phyloP scores from a whole-genome alignment of 148 eudicot genomes.

The Linanthus parryae region DNA sequence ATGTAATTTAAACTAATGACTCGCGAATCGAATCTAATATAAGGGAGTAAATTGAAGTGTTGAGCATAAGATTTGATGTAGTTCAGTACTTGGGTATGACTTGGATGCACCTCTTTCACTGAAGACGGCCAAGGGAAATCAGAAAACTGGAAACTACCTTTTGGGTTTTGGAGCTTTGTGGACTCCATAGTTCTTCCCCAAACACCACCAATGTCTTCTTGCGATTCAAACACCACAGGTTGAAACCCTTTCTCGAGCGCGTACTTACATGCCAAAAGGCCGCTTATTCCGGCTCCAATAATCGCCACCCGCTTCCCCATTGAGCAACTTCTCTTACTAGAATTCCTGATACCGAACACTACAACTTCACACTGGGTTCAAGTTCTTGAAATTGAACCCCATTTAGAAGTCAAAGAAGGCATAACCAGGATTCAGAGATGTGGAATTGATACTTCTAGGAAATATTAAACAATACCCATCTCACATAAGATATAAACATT shows the following conservation, averaged over 20 bases:
- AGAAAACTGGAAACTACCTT: slow-evolving; percentile 19
- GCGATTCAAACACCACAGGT: slow-evolving; percentile 20
- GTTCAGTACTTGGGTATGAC: slow-evolving; percentile 5
- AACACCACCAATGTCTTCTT: slow-evolving; percentile 19
- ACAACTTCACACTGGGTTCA: no score
- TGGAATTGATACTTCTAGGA: no score
- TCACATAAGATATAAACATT: no score
- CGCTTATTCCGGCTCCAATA: slow-evolving; percentile 28
- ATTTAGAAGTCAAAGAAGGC: no score
- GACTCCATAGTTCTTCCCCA: slow-evolving; percentile 21
- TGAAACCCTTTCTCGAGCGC: slow-evolving; percentile 16
- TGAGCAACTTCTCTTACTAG: no score
- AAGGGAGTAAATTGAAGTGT: slow-evolving; percentile 10
- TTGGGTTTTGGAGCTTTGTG: slow-evolving; percentile 31
- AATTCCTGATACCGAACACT: no score
- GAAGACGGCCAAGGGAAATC: slow-evolving; percentile 26
- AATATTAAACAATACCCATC: no score
- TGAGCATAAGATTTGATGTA: slow-evolving; percentile 11
- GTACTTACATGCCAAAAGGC: slow-evolving; percentile 26
- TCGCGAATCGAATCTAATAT: slow-evolving; percentile 8
- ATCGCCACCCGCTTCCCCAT: slow-evolving; percentile 20
- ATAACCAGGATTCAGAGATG: no score
- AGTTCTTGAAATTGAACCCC: no score
- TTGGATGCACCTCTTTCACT: slow-evolving; percentile 13
- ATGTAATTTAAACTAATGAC: slow-evolving; percentile 7